These are phyloP conservation scores for Lasiosphaeriaceae sp. DNA, from an alignment of 495 filamentous ascomycete genomes.

Conservation along the genomic window DNA sequence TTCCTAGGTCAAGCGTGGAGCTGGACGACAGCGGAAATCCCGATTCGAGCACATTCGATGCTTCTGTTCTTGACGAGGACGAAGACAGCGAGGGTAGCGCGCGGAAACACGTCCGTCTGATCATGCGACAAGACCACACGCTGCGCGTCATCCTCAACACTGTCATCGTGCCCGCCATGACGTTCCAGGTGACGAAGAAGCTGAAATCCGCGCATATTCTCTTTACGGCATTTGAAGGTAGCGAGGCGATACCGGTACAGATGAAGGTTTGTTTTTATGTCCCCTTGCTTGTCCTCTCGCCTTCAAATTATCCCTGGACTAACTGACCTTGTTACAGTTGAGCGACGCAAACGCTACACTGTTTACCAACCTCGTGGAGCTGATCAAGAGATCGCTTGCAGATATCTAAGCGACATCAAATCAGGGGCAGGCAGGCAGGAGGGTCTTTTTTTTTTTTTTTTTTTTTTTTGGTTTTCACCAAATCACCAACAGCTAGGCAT, in stretches of 20 bases:
- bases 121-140: constrained; percentile 85
- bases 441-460: neutral
- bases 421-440: neutral
- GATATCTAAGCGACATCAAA: constrained; percentile 15
- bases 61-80: constrained; percentile 44
- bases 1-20: constrained; percentile 46
- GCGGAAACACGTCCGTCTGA: constrained; percentile 54
- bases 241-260: constrained; percentile 55
- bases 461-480: neutral
- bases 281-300: neutral
- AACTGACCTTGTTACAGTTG: constrained; percentile 28
- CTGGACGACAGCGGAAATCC: constrained; percentile 42
- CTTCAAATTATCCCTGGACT: too few species aligned
- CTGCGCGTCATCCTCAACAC: constrained; percentile 85
- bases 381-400: constrained; percentile 35
- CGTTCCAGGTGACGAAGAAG: constrained; percentile 64
- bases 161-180: constrained; percentile 67
- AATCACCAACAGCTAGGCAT: too few species aligned
- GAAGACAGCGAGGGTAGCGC: constrained; percentile 26
- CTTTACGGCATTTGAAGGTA: constrained; percentile 58
- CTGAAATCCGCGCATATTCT: constrained; percentile 51
- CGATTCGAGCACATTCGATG: constrained; percentile 43
- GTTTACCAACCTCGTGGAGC: constrained; percentile 37
- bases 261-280: constrained; percentile 57
- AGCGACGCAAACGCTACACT: constrained; percentile 40